These are phyloP conservation scores for Acacia melanoxylon DNA, from an alignment of 306 rosid genomes.

Conservation along the genomic window DNA sequence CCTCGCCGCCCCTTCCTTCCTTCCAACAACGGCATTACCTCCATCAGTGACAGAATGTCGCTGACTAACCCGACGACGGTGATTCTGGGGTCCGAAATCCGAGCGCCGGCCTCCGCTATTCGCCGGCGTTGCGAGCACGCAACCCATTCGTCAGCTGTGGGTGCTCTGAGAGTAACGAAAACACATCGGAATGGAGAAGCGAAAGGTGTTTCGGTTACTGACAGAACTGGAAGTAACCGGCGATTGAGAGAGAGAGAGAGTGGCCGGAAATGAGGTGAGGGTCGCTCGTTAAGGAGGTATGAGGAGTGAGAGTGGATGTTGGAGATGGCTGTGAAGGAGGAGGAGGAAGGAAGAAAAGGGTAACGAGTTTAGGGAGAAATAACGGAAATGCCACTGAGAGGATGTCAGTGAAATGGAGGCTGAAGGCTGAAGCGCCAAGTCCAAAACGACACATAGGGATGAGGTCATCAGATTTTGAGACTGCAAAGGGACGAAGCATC, in stretches of 20 bases:
- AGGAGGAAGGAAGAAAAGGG: constrained; percentile 25
- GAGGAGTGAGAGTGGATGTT: neutral
- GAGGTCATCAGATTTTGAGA: constrained; percentile 29
- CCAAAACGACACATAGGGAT: constrained; percentile 32
- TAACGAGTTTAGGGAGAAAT: constrained; percentile 26
- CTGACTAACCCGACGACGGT: constrained; percentile 38
- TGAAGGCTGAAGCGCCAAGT: constrained; percentile 33
- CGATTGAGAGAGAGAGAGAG: neutral
- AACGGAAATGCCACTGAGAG: constrained; percentile 53
- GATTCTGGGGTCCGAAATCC: constrained; percentile 13
- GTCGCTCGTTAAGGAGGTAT: neutral
- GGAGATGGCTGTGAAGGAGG: neutral
- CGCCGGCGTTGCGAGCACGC: constrained; percentile 64
- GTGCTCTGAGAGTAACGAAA: constrained; percentile 28
- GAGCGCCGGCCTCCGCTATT: constrained; percentile 23
- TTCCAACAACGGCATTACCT: constrained; percentile 36
- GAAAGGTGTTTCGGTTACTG: neutral
- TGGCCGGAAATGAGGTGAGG: constrained; percentile 1
- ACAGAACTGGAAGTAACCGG: neutral
- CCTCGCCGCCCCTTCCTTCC: constrained; percentile 26
- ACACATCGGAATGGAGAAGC: constrained; percentile 38
- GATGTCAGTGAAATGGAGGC: constrained; percentile 46
- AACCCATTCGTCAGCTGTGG: constrained; percentile 73
- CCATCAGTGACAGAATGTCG: constrained; percentile 22
- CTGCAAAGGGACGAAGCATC: constrained; percentile 25